Percentiles rank a stretch among this genome's conserved stretches.
phyloP scores from a whole-genome alignment of 2,329 filamentous ascomycete species.

The Cordyceps cateniannulata region DNA sequence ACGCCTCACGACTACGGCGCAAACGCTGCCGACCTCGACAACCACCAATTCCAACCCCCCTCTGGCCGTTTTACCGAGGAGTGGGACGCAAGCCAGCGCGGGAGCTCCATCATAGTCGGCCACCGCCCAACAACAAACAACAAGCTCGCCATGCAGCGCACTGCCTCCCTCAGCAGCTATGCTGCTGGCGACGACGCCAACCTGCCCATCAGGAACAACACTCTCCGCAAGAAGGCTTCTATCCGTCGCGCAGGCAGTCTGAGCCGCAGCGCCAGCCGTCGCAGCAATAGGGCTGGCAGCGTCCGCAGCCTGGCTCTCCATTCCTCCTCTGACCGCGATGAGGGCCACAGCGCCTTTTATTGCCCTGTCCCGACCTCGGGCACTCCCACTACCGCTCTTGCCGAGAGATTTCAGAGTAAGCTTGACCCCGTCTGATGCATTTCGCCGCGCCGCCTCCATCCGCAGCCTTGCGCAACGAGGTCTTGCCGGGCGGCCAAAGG shows the following conservation, averaged over 20 bases:
- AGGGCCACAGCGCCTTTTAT: conserved; percentile 77
- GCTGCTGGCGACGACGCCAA: conserved; percentile 39
- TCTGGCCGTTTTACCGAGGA: conserved; percentile 59
- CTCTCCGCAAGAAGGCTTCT: conserved; percentile 83
- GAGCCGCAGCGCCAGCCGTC: conserved; percentile 71
- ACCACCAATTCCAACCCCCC: background rate
- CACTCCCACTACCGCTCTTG: conserved; percentile 80
- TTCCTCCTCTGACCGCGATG: conserved; percentile 59
- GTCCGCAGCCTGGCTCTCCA: conserved; percentile 74
- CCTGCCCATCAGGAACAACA: conserved; percentile 52
- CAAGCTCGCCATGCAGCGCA: conserved; percentile 46
- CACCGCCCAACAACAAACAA: conserved; percentile 19
- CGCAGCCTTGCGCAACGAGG: background rate
- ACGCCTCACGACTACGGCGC: background rate
- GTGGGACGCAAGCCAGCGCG: conserved; percentile 63
- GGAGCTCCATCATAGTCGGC: conserved; percentile 56
- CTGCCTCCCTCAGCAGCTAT: conserved; percentile 53
- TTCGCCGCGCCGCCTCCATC: background rate
- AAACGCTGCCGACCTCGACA: background rate
- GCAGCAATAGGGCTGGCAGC: conserved; percentile 78
- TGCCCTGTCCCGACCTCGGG: conserved; percentile 84
- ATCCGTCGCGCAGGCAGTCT: conserved; percentile 67
- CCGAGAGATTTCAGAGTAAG: conserved; percentile 82
- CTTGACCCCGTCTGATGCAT: conserved; percentile 9
- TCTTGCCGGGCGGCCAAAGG: background rate